These are phyloP conservation scores for Actinomortierella ambigua DNA, from an alignment of 371 early-diverging fungal species.

Conservation along the genomic window DNA sequence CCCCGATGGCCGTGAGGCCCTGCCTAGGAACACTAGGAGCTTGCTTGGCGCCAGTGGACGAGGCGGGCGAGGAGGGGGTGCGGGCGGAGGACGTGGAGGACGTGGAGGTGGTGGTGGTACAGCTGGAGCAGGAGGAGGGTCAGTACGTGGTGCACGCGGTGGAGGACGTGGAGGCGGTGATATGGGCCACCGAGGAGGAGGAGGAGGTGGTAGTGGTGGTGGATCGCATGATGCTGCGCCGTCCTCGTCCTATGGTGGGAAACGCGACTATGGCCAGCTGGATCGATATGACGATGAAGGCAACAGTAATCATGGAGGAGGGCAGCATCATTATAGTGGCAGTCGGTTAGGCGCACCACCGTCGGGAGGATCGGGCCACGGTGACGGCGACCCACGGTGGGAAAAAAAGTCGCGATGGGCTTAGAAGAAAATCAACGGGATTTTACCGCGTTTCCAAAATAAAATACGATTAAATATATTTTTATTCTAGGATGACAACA, in stretches of 20 bases:
- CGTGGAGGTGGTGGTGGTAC: constrained; percentile 1
- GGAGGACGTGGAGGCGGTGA: constrained; percentile 5
- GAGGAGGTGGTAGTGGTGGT: not conserved
- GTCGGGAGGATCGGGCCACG: too few species aligned
- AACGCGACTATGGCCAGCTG: constrained; percentile 17
- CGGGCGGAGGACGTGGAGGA: constrained; percentile 16
- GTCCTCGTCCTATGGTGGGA: constrained; percentile 16
- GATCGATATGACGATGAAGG: too few species aligned
- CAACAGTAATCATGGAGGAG: too few species aligned
- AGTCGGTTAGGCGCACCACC: too few species aligned
- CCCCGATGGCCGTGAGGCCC: constrained; percentile 36
- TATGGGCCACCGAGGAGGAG: not conserved
- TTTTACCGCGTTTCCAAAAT: too few species aligned
- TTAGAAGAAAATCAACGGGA: too few species aligned
- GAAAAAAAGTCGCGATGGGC: too few species aligned
- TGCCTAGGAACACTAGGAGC: constrained; percentile 13
- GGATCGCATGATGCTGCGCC: constrained; percentile 17
- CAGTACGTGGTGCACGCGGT: constrained; percentile 12
- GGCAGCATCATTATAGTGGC: too few species aligned
- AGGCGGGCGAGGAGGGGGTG: constrained; percentile 9
- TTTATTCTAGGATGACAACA: too few species aligned
- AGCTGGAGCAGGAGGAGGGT: not conserved
- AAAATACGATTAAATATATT: too few species aligned
- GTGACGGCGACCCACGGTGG: too few species aligned
- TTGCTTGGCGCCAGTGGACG: constrained; percentile 1